Evolutionary conservation across 2,329 filamentous ascomycete genomes (phyloP).

Genomic region (Sporothrix schenckii): DNA sequence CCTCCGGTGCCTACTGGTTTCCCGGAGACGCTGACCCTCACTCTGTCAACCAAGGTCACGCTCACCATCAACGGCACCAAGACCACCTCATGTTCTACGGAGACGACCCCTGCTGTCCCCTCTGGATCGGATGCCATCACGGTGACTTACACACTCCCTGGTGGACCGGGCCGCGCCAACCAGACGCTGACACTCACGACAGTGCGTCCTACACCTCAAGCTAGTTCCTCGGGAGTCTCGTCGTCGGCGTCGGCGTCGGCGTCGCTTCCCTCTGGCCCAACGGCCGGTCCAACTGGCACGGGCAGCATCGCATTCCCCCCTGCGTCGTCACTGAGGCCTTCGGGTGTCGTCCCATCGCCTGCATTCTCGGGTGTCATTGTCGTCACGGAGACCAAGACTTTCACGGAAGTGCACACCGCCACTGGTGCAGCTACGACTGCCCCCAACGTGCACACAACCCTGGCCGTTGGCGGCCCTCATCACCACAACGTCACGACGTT

Average conservation of each 20-base stretch:
- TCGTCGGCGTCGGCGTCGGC: constrained; percentile 17
- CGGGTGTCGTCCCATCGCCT: not conserved
- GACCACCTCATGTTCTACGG: not conserved
- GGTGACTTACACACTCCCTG: constrained; percentile 38
- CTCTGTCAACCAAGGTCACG: constrained; percentile 27
- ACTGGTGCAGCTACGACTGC: not conserved
- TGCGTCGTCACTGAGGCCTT: not conserved
- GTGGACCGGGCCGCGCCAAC: constrained; percentile 11
- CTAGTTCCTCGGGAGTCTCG: not conserved
- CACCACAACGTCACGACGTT: constrained; percentile 5
- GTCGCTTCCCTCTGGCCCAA: not conserved
- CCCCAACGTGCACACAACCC: not conserved
- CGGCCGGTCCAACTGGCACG: not conserved
- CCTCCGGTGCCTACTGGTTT: not conserved
- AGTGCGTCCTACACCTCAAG: not conserved
- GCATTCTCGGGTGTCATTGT: not conserved
- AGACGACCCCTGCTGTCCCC: not conserved
- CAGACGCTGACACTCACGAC: constrained; percentile 33
- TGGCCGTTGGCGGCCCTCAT: not conserved
- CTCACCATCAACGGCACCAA: constrained; percentile 15
- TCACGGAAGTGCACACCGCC: constrained; percentile 18
- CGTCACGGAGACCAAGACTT: constrained; percentile 25
- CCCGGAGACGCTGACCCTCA: constrained; percentile 30
- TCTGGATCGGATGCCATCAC: constrained; percentile 33
- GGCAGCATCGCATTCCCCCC: not conserved